phyloP scores from a whole-genome alignment of 192 early-diverging fungal species.

The Umbelopsis sp. region DNA sequence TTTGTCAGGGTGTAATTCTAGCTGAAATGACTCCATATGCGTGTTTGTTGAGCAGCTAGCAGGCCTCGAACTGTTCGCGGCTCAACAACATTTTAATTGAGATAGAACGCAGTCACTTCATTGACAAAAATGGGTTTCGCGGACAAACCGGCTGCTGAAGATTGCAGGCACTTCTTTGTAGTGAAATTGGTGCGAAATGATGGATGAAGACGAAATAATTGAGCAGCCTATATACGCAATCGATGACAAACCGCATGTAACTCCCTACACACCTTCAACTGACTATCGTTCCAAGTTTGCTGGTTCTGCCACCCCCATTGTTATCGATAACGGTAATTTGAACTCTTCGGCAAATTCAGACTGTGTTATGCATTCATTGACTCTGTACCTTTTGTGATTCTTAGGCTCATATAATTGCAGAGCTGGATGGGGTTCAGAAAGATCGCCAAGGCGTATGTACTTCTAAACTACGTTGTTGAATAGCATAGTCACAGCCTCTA shows the following conservation, averaged over 20 bases:
- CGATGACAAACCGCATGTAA: conserved; percentile 44
- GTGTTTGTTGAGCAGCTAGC: neutral
- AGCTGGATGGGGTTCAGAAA: conserved; percentile 81
- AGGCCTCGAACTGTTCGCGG: too few species aligned
- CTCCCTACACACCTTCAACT: conserved; percentile 30
- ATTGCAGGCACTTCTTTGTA: too few species aligned
- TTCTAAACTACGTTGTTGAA: neutral
- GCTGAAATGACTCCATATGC: conserved; percentile 41
- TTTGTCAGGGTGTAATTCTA: conserved; percentile 38
- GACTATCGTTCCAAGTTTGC: conserved; percentile 54
- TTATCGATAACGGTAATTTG: conserved; percentile 70
- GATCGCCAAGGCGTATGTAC: conserved; percentile 56
- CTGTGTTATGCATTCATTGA: neutral
- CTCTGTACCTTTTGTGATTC: neutral
- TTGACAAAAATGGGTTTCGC: too few species aligned
- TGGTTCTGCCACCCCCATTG: conserved; percentile 49
- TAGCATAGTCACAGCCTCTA: neutral
- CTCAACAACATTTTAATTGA: too few species aligned
- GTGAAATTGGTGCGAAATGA: neutral
- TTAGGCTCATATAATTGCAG: conserved; percentile 74
- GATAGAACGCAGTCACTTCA: too few species aligned
- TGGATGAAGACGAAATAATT: conserved; percentile 12
- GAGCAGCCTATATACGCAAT: conserved; percentile 29
- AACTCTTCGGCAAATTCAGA: neutral
- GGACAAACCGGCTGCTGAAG: too few species aligned